Percentiles rank a stretch among this genome's conserved stretches.
Evolutionary conservation across 257 asterid species (phyloP).

Genomic region (Nicotiana tomentosiformis): DNA sequence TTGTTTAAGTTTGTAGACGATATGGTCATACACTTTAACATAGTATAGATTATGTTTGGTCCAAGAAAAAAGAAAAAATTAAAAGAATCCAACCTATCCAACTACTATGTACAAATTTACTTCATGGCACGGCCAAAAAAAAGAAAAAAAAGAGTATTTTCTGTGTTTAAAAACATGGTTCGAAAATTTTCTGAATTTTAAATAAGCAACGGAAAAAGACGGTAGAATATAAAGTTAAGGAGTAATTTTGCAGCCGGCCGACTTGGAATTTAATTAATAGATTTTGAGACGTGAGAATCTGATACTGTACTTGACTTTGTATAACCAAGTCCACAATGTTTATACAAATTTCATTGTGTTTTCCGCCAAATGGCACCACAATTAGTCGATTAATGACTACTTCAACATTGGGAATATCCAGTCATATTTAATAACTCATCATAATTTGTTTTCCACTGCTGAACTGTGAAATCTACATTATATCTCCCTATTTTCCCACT

Average conservation of each 20-base stretch:
- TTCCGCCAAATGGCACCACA: conserved; percentile 4
- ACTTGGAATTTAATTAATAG: neutral
- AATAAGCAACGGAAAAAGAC: neutral
- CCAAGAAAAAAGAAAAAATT: no score
- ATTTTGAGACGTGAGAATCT: no score
- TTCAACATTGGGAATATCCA: conserved; percentile 1
- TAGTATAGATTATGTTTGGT: no score
- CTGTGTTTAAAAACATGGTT: neutral
- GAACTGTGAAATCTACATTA: neutral
- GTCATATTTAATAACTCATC: neutral
- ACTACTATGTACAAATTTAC: no score
- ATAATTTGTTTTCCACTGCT: neutral
- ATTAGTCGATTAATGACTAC: neutral
- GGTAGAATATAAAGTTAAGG: neutral
- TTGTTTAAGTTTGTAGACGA: no score
- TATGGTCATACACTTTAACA: no score
- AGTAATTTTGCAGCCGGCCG: neutral
- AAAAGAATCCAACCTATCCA: no score
- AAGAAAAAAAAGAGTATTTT: neutral
- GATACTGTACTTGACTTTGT: no score
- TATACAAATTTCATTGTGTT: neutral
- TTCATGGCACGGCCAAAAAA: no score
- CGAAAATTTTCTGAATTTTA: no score
- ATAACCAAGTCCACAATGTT: no score
- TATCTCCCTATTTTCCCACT: neutral